Base-by-base conservation (phyloP, 495 filamentous ascomycete species). In the Trichoderma orchidacearum region DNA sequence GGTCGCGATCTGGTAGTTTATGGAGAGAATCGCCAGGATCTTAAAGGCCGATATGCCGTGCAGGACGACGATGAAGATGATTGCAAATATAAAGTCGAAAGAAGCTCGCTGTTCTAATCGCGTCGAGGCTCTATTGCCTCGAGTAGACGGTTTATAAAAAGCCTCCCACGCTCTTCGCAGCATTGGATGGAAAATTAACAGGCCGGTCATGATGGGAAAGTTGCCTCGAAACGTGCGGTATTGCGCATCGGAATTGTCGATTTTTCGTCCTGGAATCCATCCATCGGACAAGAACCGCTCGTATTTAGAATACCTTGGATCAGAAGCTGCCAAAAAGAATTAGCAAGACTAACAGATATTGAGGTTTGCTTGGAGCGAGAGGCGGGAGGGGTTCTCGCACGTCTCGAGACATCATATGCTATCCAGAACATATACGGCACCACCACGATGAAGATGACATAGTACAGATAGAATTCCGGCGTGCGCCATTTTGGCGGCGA, bases 201-300 rank as follows among this genome's bases (percentile, higher is more conserved):
- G 77, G 3, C 79, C 54, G 1, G 80, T 71, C 60, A 97, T 80
- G 64, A 86, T 86, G 9, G 89, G 90, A 30, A 97, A 78, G 67
- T 97, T 97, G 53, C 81, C 73, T 53, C 94, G 85, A 64, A 97
- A 95, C 53, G 78, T 81, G n/a, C 76, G 72, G 69, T 96, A 97
- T 67, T 99, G 93, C 9, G 76, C 65, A 72, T 99, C 93, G 7
- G 90, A 93, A 58, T 91, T 83, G 70, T 98, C 94, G 36, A 96
- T 88, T 75, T 87, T 89, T 51, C 91, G 87, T 15, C 93, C 93
- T n/a, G 85, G 85, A 56, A 99, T 89, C 93, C 93, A 99, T 56
- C 93, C 94, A 9, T 81, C 75, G 0, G 81, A 85, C 17, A 99
- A 79, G 1, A 85, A 69, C 50, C 73, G 69, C 58, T 85, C 75